Base-by-base conservation (phyloP, 768 basidiomycete species). In the Auricularia auricula-judae region DNA sequence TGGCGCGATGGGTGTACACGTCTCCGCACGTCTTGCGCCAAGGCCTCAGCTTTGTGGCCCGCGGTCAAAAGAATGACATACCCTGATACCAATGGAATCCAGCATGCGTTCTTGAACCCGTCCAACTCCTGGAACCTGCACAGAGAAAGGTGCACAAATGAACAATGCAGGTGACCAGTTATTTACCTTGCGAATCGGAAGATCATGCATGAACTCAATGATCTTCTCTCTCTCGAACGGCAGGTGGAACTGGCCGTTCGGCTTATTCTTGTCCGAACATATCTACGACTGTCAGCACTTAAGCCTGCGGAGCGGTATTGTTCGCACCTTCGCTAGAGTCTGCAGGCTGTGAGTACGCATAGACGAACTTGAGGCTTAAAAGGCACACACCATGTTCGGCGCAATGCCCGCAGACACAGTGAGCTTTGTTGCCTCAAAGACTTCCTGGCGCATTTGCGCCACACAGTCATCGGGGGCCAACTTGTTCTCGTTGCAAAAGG, bases 231-330 rank as follows among this genome's bases (percentile, higher is more conserved):
- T 73, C 34, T 88, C 82, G 69, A 88, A 91, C 2, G 84, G 75
- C 29, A 97, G 82, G 68, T 82, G 81, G 67, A 84, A 98, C 74
- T 97, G 94, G 12, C 93, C 94, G 70, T 96, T 91, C 2, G 94
- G 95, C 75, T 98, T 98, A 74, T 98, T 96, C 87, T 88, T 93
- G 74, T 98, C 94, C 35, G 94, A 96, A 72, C 91, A 94, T 39
- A 96, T 95, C 90, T 94, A 62, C 65, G 51, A 34, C 39, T 35
- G 36, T 58, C 36, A 36, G 64, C 33, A 44, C 29, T 8, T 14
- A 56, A 54, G 35, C 63, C 63, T 42, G 65, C 61, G 44, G n/a
- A 69, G n/a, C 8, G 43, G 34, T 23, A 4, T n/a, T 21, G 29
- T 29, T 12, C 78, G 69, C 63, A 91, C 90, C 81, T 98, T 98